phyloP scores from a whole-genome alignment of 495 filamentous ascomycete genomes.

The Xylaria flabelliformis region DNA sequence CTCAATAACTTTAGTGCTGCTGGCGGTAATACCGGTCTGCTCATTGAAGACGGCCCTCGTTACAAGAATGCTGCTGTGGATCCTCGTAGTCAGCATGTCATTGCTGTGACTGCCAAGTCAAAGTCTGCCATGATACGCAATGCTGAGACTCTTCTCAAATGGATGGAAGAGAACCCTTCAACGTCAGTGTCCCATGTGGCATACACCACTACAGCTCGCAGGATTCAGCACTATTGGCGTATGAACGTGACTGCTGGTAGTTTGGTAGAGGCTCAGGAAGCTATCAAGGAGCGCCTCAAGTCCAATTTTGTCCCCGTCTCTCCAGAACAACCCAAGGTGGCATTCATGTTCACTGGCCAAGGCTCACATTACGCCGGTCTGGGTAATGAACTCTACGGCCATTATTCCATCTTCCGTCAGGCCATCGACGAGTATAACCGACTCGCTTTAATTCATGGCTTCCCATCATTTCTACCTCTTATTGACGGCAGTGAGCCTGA shows the following conservation, averaged over 20 bases:
- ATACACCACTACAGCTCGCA: slow-evolving; percentile 83
- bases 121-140: slow-evolving; percentile 62
- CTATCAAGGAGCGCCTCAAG: slow-evolving; percentile 51
- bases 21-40: slow-evolving; percentile 68
- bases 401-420: slow-evolving; percentile 69
- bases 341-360: slow-evolving; percentile 74
- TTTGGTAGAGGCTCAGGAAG: slow-evolving; percentile 49
- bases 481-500: slow-evolving; percentile 67
- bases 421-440: slow-evolving; percentile 74
- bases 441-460: slow-evolving; percentile 70
- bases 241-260: slow-evolving; percentile 65
- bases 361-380: slow-evolving; percentile 71
- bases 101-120: slow-evolving; percentile 66
- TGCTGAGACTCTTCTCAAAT: slow-evolving; percentile 55
- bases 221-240: slow-evolving; percentile 81
- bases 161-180: slow-evolving; percentile 59
- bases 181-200: slow-evolving; percentile 65
- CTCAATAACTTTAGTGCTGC: slow-evolving; percentile 76
- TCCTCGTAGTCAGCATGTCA: slow-evolving; percentile 58
- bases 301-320: slow-evolving; percentile 55
- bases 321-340: slow-evolving; percentile 61
- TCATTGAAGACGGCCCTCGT: slow-evolving; percentile 64
- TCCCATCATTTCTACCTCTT: slow-evolving; percentile 71
- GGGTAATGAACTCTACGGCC: slow-evolving; percentile 72
- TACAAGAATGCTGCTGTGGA: slow-evolving; percentile 44